Conservation (phyloP, 345 rosid genomes). For the Euphorbia peplus region DNA sequence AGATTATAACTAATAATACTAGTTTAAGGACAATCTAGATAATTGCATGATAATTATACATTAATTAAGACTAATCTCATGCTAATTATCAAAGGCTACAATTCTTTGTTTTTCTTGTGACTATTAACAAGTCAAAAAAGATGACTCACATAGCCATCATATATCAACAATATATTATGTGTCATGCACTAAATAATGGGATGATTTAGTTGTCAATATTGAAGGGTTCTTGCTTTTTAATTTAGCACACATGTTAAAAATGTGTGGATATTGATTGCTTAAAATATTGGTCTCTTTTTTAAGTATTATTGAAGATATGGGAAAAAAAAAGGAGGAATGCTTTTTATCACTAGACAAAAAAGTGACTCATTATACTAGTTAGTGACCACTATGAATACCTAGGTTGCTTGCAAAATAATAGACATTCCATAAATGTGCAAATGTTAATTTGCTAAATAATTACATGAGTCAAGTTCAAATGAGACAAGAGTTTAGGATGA, state of each 20-base stretch:
- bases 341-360: neutral
- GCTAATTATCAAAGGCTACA: too few species aligned
- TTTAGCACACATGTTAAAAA: conserved; percentile 1
- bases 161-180: neutral
- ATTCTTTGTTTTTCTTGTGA: neutral
- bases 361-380: neutral
- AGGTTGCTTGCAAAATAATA: neutral
- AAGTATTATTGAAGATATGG: neutral
- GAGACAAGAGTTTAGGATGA: too few species aligned
- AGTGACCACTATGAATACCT: neutral
- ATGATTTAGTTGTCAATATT: neutral
- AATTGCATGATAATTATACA: neutral
- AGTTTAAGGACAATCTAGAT: neutral
- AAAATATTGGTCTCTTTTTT: neutral
- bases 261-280: neutral
- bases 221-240: neutral
- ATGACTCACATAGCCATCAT: neutral
- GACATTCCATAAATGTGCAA: too few species aligned
- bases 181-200: neutral
- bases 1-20: neutral
- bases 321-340: too few species aligned
- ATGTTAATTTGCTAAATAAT: too few species aligned
- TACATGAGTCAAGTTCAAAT: too few species aligned
- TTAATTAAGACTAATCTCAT: neutral
- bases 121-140: neutral